Conservation (phyloP, 2,329 filamentous ascomycete genomes). For the Phyllosticta ampelicida region DNA sequence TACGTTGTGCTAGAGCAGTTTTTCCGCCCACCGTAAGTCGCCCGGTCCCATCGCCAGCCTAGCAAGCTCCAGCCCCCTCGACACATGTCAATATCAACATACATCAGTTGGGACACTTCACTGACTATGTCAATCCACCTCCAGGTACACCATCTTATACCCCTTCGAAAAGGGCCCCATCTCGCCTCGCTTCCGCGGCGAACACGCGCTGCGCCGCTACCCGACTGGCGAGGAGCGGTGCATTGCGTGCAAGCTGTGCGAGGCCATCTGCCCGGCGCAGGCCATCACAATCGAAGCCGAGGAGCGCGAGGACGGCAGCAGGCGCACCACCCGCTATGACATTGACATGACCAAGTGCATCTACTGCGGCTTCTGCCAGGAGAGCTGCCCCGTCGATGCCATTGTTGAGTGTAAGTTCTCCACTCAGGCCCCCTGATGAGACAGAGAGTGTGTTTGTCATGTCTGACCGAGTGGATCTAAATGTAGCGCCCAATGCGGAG, state of each 20-base stretch:
- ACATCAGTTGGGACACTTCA: background rate
- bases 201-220: constrained; percentile 92
- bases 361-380: constrained; percentile 98
- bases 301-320: constrained; percentile 89
- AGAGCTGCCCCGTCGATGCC: constrained; percentile 95
- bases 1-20: constrained; percentile 96
- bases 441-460: too few relatives aligned
- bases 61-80: background rate
- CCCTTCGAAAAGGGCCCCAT: constrained; percentile 99
- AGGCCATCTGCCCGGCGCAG: constrained; percentile 94
- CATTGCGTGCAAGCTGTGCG: constrained; percentile 99
- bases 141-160: constrained; percentile 94
- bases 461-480: constrained; percentile 13
- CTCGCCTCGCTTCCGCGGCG: constrained; percentile 93
- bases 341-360: constrained; percentile 99
- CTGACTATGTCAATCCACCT: background rate
- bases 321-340: constrained; percentile 93
- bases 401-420: constrained; percentile 63
- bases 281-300: constrained; percentile 99
- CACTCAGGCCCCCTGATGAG: too few relatives aligned
- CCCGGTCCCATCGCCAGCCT: background rate
- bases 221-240: constrained; percentile 96
- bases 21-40: constrained; percentile 89
- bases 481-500: constrained; percentile 55
- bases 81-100: background rate